These are phyloP conservation scores for Mycena epipterygia DNA, from an alignment of 768 basidiomycete genomes.

Conservation along the genomic window DNA sequence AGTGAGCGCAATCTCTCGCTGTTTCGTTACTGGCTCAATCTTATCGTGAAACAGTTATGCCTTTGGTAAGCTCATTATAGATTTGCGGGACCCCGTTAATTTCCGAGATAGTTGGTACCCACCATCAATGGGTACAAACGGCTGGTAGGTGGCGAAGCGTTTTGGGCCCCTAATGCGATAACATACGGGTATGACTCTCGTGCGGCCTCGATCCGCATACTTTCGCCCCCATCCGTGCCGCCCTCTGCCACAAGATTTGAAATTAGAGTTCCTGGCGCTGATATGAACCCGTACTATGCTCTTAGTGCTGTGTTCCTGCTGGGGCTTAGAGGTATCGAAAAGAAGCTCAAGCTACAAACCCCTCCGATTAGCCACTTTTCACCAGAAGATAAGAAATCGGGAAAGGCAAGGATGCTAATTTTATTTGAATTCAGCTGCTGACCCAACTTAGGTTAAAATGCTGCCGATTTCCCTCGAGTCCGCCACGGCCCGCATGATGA, in stretches of 20 bases:
- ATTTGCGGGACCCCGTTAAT: background rate
- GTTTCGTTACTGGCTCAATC: background rate
- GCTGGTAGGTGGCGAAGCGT: slow-evolving; percentile 91
- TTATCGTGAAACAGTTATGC: slow-evolving; percentile 70
- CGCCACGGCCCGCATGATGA: slow-evolving; percentile 88
- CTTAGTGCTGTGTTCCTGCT: slow-evolving; percentile 89
- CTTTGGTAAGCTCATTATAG: slow-evolving; percentile 65
- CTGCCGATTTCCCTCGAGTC: slow-evolving; percentile 84
- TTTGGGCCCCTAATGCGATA: slow-evolving; percentile 94
- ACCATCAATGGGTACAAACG: slow-evolving; percentile 99
- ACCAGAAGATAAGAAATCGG: slow-evolving; percentile 68
- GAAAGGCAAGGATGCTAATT: slow-evolving; percentile 56
- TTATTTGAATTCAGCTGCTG: slow-evolving; percentile 13
- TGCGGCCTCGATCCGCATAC: slow-evolving; percentile 91
- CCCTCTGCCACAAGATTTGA: slow-evolving; percentile 90
- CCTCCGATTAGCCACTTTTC: slow-evolving; percentile 77
- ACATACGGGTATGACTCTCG: slow-evolving; percentile 98
- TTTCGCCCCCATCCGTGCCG: slow-evolving; percentile 91
- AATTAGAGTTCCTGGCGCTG: slow-evolving; percentile 95
- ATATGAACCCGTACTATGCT: slow-evolving; percentile 95
- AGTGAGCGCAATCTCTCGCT: slow-evolving; percentile 60
- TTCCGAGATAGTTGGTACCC: slow-evolving; percentile 72
- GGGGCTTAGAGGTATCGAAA: slow-evolving; percentile 90
- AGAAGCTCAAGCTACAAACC: slow-evolving; percentile 73
- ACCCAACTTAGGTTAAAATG: slow-evolving; percentile 70